These are phyloP conservation scores for Curvularia hawaiiensis DNA, from an alignment of 2,329 filamentous ascomycete species.

Conservation along the genomic window DNA sequence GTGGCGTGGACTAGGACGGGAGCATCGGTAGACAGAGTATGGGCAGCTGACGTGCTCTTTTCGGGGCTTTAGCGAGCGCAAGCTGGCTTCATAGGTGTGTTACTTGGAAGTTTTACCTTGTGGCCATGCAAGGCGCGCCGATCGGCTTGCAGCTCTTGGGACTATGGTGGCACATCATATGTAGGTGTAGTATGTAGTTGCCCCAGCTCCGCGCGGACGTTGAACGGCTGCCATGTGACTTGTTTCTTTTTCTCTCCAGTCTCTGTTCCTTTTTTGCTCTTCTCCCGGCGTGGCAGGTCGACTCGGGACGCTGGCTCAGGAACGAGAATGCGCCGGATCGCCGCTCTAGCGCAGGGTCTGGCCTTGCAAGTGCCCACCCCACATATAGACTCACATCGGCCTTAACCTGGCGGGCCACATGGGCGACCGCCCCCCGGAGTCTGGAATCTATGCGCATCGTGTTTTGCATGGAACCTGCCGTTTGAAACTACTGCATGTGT, in stretches of 20 bases:
- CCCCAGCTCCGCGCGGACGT: background rate
- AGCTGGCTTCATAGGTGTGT: background rate
- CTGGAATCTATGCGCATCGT: conserved; percentile 4
- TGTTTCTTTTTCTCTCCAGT: background rate
- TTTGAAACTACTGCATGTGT: conserved; percentile 17
- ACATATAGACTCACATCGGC: background rate
- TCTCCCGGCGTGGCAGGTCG: background rate
- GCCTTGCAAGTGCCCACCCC: conserved; percentile 5
- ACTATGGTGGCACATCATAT: background rate
- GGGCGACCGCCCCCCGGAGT: background rate
- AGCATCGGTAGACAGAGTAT: background rate
- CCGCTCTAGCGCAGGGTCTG: conserved; percentile 8
- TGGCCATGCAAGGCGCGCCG: background rate
- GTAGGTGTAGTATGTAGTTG: background rate
- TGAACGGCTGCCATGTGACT: background rate
- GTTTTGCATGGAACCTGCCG: conserved; percentile 10
- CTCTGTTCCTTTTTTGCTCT: background rate
- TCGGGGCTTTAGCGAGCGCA: background rate
- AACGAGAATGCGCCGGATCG: conserved; percentile 5
- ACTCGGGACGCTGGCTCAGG: background rate
- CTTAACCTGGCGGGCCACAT: background rate
- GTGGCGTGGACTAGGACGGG: background rate
- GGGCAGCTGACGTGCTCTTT: background rate
- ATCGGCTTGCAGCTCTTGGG: background rate
- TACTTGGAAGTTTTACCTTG: background rate